These are phyloP conservation scores for Pholiota microspora DNA, from an alignment of 768 basidiomycete species.

Conservation along the genomic window DNA sequence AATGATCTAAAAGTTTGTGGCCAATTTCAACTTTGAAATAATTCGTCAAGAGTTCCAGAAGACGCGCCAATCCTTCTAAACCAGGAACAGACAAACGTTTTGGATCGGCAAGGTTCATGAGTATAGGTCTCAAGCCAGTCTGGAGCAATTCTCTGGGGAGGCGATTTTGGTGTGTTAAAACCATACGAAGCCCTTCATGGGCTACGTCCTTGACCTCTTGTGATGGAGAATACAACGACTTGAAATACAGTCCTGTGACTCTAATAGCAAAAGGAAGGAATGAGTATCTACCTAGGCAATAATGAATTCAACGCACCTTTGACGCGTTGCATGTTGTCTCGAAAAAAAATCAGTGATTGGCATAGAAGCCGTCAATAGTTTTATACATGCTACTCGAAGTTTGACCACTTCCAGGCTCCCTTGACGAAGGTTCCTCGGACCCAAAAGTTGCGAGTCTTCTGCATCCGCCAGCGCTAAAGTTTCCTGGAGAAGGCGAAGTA, in stretches of 20 bases:
- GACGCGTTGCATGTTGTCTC: conserved; percentile 78
- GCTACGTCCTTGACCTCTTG: conserved; percentile 94
- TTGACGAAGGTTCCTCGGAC: conserved; percentile 74
- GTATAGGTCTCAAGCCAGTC: conserved; percentile 90
- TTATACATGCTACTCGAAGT: conserved; percentile 91
- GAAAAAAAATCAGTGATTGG: conserved; percentile 91
- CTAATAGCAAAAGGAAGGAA: conserved; percentile 4
- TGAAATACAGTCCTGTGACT: conserved; percentile 98
- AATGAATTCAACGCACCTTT: conserved; percentile 52
- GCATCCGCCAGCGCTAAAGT: conserved; percentile 94
- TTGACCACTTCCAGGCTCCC: conserved; percentile 79
- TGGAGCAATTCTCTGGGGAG: conserved; percentile 95
- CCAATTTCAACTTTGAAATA: conserved; percentile 99
- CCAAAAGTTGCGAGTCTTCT: conserved; percentile 81
- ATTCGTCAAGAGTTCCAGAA: conserved; percentile 92
- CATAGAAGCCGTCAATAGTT: conserved; percentile 91
- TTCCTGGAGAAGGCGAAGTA: conserved; percentile 88
- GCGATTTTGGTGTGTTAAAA: conserved; percentile 84
- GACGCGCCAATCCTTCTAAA: conserved; percentile 88
- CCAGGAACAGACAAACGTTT: conserved; percentile 91
- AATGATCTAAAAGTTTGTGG: conserved; percentile 94
- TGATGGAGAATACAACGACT: conserved; percentile 91
- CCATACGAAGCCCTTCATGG: conserved; percentile 88
- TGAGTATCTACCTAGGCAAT: background rate
- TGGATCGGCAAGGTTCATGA: conserved; percentile 97